Conservation (phyloP, 306 rosid species). For the Cucurbita ficifolia region DNA sequence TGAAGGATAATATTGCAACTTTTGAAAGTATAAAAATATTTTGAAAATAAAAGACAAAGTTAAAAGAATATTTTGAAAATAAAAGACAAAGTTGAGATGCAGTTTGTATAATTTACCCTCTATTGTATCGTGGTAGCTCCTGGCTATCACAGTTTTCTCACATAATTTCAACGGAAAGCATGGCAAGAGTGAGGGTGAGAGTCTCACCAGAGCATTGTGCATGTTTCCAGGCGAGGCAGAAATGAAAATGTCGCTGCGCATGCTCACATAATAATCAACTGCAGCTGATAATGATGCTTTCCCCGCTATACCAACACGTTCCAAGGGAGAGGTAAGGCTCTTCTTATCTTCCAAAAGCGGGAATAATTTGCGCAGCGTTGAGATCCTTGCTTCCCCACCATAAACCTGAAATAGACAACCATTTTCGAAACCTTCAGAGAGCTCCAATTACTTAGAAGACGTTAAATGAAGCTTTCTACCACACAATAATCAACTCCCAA, state of each 20-base stretch:
- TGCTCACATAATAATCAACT: conserved; percentile 71
- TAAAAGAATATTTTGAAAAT: too few species aligned
- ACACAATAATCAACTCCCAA: neutral
- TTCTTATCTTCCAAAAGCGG: conserved; percentile 86
- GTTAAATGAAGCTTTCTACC: neutral
- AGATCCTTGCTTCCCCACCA: conserved; percentile 87
- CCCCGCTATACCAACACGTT: conserved; percentile 53
- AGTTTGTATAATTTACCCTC: neutral
- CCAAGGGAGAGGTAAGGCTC: conserved; percentile 52
- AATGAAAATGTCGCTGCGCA: conserved; percentile 81
- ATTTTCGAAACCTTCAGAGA: neutral
- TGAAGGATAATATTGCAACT: neutral
- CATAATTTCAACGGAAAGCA: neutral
- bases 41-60: too few species aligned
- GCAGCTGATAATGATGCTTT: conserved; percentile 86
- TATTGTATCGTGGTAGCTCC: neutral
- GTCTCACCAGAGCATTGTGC: conserved; percentile 88
- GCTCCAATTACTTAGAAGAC: neutral
- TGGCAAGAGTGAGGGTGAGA: neutral
- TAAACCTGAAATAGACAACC: conserved; percentile 24
- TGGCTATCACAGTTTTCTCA: neutral
- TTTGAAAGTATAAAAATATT: too few species aligned
- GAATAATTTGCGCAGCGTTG: conserved; percentile 53
- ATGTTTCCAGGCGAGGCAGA: conserved; percentile 98
- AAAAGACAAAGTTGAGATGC: too few species aligned